A percentile compares a stretch with the other conserved stretches of the same genome.
These are phyloP conservation scores for Tolypocladium endophyticum DNA, from an alignment of 2,329 filamentous ascomycete species.

Conservation along the genomic window DNA sequence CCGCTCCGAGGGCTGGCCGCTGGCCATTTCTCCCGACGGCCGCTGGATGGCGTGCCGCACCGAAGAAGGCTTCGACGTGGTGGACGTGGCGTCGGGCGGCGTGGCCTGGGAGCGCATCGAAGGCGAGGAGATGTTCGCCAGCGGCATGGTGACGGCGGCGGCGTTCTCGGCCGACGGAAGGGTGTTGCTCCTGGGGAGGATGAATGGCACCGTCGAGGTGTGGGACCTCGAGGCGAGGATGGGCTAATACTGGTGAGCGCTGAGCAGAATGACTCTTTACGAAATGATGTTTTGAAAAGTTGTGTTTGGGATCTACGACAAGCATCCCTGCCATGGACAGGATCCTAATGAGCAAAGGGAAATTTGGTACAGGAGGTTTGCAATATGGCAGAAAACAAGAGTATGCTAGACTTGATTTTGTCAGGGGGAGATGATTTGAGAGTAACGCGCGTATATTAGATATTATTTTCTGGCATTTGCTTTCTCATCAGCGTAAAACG, in stretches of 20 bases:
- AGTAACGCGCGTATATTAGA: too few species aligned
- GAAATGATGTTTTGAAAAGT: too few species aligned
- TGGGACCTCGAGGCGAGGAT: constrained; percentile 16
- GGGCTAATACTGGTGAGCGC: not conserved
- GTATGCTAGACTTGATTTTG: too few species aligned
- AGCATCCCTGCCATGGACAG: too few species aligned
- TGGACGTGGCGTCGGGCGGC: constrained; percentile 22
- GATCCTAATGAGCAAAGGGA: too few species aligned
- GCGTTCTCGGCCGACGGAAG: constrained; percentile 21
- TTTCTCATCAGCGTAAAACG: too few species aligned
- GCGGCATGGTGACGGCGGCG: constrained; percentile 21
- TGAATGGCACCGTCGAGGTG: constrained; percentile 22
- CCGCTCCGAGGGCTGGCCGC: constrained; percentile 26
- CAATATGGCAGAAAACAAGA: too few species aligned
- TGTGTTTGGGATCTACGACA: too few species aligned
- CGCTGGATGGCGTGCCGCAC: constrained; percentile 27
- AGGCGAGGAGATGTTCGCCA: constrained; percentile 2
- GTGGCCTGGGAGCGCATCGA: constrained; percentile 16
- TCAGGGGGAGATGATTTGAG: too few species aligned
- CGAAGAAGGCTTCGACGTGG: constrained; percentile 29
- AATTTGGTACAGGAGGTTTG: too few species aligned
- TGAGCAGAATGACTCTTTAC: not conserved
- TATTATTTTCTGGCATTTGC: too few species aligned
- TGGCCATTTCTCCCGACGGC: constrained; percentile 27
- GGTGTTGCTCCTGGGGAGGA: constrained; percentile 21